phyloP scores from a whole-genome alignment of 352 stramenopile species.

The Bremia lactucae region DNA sequence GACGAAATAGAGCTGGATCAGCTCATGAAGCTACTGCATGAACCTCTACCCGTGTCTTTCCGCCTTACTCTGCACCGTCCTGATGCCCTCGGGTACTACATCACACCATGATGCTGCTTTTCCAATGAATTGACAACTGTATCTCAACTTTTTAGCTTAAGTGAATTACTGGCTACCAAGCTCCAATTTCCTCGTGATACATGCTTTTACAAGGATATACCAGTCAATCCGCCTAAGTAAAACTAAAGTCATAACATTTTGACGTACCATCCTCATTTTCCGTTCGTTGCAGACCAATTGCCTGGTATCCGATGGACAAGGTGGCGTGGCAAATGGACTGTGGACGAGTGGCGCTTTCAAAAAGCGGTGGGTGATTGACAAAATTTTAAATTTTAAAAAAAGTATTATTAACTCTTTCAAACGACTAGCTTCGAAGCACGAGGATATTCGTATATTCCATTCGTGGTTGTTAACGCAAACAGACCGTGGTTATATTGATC shows the following conservation, averaged over 20 bases:
- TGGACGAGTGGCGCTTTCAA: constrained; percentile 70
- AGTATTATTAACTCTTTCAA: too few species aligned
- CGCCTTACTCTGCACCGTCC: constrained; percentile 67
- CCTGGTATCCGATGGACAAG: constrained; percentile 69
- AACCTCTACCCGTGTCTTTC: constrained; percentile 73
- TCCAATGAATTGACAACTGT: neutral
- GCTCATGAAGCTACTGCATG: constrained; percentile 66
- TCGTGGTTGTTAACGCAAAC: constrained; percentile 89
- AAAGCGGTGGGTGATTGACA: constrained; percentile 52
- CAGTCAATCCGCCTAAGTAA: constrained; percentile 62
- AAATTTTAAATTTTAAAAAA: too few species aligned
- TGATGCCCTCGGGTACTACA: constrained; percentile 29
- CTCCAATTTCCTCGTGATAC: constrained; percentile 49
- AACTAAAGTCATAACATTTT: too few species aligned
- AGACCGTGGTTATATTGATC: constrained; percentile 87
- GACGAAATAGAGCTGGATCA: constrained; percentile 38
- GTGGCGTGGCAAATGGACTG: constrained; percentile 80
- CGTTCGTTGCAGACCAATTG: constrained; percentile 42
- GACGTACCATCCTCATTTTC: too few species aligned
- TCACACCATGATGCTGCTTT: neutral
- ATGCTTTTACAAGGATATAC: constrained; percentile 39
- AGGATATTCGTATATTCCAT: constrained; percentile 85
- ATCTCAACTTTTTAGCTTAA: too few species aligned
- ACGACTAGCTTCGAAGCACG: constrained; percentile 77
- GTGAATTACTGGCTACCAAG: constrained; percentile 26